phyloP scores from a whole-genome alignment of 2,329 filamentous ascomycete species.

The Epichloe sylvatica region DNA sequence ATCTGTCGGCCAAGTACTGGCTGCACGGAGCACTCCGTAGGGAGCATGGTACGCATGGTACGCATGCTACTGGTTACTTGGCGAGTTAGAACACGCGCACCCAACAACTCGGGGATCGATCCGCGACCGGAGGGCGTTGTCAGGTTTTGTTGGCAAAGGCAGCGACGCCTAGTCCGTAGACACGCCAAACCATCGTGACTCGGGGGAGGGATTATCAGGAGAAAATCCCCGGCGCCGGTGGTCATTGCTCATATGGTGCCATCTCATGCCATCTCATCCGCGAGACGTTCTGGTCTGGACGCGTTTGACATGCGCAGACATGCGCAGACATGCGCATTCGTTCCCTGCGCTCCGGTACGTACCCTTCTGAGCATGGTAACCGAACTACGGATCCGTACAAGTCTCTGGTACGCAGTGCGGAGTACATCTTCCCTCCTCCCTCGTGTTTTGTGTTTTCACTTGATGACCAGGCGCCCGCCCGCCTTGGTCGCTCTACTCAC shows the following conservation, averaged over 20 bases:
- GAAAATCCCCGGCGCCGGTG: background rate
- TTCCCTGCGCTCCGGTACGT: background rate
- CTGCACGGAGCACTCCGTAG: background rate
- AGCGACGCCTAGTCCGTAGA: too few relatives aligned
- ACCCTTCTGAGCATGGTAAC: background rate
- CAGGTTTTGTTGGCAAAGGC: background rate
- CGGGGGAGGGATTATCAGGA: background rate
- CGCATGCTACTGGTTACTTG: too few relatives aligned
- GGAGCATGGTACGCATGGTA: too few relatives aligned
- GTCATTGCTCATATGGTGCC: background rate
- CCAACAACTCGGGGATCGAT: background rate
- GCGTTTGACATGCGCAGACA: background rate
- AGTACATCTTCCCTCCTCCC: conserved; percentile 3
- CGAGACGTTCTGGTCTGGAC: background rate
- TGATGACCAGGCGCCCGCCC: conserved; percentile 3
- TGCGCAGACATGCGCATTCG: background rate
- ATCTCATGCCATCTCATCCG: background rate
- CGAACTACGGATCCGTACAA: background rate
- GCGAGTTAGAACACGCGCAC: background rate
- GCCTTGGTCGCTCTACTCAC: conserved; percentile 9
- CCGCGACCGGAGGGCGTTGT: background rate
- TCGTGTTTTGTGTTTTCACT: conserved; percentile 7
- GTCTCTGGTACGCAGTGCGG: background rate
- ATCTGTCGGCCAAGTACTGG: background rate
- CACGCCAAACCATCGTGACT: background rate